Evolutionary conservation across 257 asterid genomes (phyloP).

Genomic region (Knoxia roxburghii): DNA sequence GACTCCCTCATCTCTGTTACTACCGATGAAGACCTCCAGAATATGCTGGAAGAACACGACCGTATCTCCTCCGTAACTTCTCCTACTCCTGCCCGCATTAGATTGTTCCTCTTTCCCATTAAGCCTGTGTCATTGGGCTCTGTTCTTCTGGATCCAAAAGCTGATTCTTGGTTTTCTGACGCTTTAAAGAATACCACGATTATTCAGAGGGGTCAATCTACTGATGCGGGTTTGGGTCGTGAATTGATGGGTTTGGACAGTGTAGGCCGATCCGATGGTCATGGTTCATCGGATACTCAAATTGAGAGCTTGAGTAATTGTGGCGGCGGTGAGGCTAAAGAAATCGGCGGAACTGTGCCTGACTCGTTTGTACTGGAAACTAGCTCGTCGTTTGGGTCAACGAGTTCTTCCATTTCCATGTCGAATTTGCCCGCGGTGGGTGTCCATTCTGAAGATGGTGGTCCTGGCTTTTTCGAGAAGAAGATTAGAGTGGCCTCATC

Average conservation of each 20-base stretch:
- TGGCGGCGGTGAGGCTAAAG: conserved; percentile 36
- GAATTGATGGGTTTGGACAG: conserved; percentile 34
- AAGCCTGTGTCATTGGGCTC: conserved; percentile 55
- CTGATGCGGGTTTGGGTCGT: conserved; percentile 37
- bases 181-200: conserved; percentile 57
- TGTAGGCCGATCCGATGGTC: conserved; percentile 31
- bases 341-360: conserved; percentile 16
- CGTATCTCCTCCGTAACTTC: conserved; percentile 20
- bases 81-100: conserved; percentile 44
- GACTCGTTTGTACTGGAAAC: conserved; percentile 73
- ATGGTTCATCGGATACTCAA: conserved; percentile 29
- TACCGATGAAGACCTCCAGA: conserved; percentile 72
- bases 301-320: conserved; percentile 34
- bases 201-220: conserved; percentile 57
- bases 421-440: conserved; percentile 59
- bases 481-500: conserved; percentile 58
- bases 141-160: conserved; percentile 51
- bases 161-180: conserved; percentile 74
- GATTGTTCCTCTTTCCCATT: conserved; percentile 65
- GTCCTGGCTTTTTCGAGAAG: conserved; percentile 39
- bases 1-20: conserved; percentile 71
- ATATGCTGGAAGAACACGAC: conserved; percentile 86
- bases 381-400: conserved; percentile 75
- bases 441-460: conserved; percentile 42
- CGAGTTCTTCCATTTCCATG: conserved; percentile 61